Percentiles rank a stretch among this genome's conserved stretches.
Evolutionary conservation across 2,329 filamentous ascomycete genomes (phyloP).

Genomic region (Cercospora citrullina): DNA sequence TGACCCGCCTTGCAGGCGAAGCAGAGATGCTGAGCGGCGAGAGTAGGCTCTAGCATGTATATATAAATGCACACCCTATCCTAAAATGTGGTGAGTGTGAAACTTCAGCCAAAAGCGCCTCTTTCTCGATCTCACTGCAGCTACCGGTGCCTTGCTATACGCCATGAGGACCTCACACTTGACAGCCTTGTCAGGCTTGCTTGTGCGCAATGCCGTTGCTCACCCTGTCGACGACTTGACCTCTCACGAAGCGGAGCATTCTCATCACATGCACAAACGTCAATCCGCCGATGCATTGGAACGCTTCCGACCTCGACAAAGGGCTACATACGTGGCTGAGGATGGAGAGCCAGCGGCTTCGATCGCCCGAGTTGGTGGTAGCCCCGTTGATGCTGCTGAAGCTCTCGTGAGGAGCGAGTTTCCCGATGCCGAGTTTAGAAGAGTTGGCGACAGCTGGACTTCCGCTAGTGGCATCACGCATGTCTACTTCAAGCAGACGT

Average conservation of each 20-base stretch:
- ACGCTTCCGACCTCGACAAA: constrained; percentile 21
- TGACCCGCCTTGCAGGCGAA: background rate
- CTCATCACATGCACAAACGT: constrained; percentile 9
- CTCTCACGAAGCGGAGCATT: background rate
- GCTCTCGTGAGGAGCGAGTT: constrained; percentile 39
- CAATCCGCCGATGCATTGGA: constrained; percentile 14
- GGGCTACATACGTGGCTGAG: constrained; percentile 22
- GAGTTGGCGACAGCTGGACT: constrained; percentile 56
- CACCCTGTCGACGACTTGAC: constrained; percentile 16
- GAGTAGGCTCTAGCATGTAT: background rate
- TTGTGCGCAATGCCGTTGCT: constrained; percentile 7
- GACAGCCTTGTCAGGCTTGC: constrained; percentile 17
- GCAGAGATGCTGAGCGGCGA: background rate
- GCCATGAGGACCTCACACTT: constrained; percentile 13
- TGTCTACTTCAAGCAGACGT: constrained; percentile 61
- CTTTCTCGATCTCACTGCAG: background rate
- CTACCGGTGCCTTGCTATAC: background rate
- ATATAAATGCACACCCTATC: background rate
- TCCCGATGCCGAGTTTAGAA: constrained; percentile 50
- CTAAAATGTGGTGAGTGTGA: background rate
- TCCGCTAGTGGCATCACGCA: constrained; percentile 58
- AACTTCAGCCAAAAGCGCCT: background rate
- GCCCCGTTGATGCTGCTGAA: constrained; percentile 37
- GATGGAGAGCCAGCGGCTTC: constrained; percentile 8
- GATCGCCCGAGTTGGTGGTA: constrained; percentile 17